Percentiles rank a stretch among this genome's conserved stretches.
These are phyloP conservation scores for Aspergillus sp. DNA, from an alignment of 2,329 filamentous ascomycete species.

Conservation along the genomic window DNA sequence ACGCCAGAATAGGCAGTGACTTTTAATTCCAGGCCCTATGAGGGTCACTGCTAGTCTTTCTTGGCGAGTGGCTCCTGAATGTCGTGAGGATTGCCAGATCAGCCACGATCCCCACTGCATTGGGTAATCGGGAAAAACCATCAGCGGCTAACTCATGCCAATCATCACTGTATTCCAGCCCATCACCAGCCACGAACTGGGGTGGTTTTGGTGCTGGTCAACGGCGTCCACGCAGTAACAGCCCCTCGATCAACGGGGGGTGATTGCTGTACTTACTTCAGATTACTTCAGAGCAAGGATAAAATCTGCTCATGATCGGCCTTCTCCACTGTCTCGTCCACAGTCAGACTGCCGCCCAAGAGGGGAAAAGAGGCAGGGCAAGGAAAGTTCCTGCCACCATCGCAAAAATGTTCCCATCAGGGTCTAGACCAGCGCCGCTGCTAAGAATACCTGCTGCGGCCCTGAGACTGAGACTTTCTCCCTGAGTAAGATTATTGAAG, in stretches of 20 bases:
- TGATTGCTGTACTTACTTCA: not conserved
- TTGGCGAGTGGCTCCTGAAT: not conserved
- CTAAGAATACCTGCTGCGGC: not conserved
- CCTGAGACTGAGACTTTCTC: not conserved
- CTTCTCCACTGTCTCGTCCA: not conserved
- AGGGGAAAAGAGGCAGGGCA: not conserved
- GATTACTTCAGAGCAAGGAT: too few relatives aligned
- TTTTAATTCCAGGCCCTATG: not conserved
- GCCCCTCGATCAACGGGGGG: not conserved
- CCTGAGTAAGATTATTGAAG: not conserved
- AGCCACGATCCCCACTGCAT: not conserved
- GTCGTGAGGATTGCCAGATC: not conserved
- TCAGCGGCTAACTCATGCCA: not conserved
- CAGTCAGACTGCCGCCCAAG: not conserved
- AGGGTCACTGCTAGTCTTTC: not conserved
- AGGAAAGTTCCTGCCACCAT: not conserved
- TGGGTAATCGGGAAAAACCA: not conserved
- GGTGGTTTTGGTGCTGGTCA: not conserved
- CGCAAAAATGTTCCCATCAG: not conserved
- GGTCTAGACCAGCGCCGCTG: not conserved
- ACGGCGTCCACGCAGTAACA: not conserved
- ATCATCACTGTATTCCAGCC: not conserved
- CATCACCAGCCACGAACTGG: not conserved
- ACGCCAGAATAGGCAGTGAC: not conserved
- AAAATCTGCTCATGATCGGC: not conserved